Evolutionary conservation across 1,284 basidiomycete genomes (phyloP), one percentile per base, ranked within the genome.

Genomic region (Puccinia novopanici): DNA sequence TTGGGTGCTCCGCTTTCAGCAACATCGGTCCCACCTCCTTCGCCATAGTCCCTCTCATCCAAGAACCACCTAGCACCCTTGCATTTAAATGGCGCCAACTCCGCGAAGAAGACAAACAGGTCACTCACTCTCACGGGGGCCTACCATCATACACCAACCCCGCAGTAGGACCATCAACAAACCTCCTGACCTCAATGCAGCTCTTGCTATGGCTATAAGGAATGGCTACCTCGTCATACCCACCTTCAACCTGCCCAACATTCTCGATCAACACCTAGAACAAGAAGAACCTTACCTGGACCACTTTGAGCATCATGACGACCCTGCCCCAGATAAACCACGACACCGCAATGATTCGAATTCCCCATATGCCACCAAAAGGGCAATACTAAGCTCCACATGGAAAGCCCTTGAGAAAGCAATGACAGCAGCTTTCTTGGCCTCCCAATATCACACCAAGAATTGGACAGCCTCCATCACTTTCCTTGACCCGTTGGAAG

Each of bases 401-500:
- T 67, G 65, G 65, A 67, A 67, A 48, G 8, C 40, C 8, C 13
- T 67, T 5, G 45, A 67, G n/a, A 67, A 67, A 48, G 22, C 65
- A 10, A 67, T 67, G 40, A 24, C 40, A 19, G 65, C 65, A 4
- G 37, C 65, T 17, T 67, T 45, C 24, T 45, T 67, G 13, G 22
- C 24, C 2, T 67, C 19, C 45, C 65, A 67, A 24, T 45, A 45
- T n/a, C 65, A 67, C 12, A 48, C 65, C 0, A 22, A 48, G 37
- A 67, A 67, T 19, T 67, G 65, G 65, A 67, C 65, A 5, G 2
- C 40, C 19, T 45, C 37, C 5, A 45, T 24, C 3, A 48, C 6
- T 10, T 67, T 13, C 19, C 24, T 48, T 5, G 65, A 67, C 6
- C 65, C 65, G 6, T 19, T 67, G 2, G 65, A 67, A 45, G 65